These are phyloP conservation scores for Leishmania tropica DNA, from an alignment of 208 protist genomes.

Conservation along the genomic window DNA sequence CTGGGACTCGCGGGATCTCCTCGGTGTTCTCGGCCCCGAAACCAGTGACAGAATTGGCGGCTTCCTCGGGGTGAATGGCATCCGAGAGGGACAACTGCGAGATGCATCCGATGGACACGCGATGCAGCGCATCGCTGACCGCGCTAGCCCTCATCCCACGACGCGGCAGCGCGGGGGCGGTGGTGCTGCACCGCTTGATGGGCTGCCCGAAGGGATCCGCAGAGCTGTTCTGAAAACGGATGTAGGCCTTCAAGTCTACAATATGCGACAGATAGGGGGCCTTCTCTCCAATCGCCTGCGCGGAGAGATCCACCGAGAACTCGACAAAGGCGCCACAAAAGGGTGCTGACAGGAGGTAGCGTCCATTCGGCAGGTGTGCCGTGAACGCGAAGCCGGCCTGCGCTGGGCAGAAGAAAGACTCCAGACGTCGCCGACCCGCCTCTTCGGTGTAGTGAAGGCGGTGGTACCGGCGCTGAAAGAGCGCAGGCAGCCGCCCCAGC, in stretches of 20 bases:
- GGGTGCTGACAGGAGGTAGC: constrained; percentile 65
- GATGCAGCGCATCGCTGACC: not conserved
- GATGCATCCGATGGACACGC: constrained; percentile 1
- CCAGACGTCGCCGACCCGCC: constrained; percentile 50
- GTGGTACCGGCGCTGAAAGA: constrained; percentile 62
- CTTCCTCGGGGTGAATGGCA: not conserved
- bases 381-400: constrained; percentile 58
- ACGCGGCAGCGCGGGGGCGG: not conserved
- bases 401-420: constrained; percentile 76
- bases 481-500: constrained; percentile 33
- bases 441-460: constrained; percentile 71
- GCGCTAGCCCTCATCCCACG: constrained; percentile 4
- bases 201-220: constrained; percentile 30
- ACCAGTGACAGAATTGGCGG: not conserved
- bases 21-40: constrained; percentile 37
- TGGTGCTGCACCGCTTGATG: constrained; percentile 30
- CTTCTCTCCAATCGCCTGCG: constrained; percentile 42
- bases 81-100: constrained; percentile 4
- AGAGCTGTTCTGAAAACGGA: constrained; percentile 33
- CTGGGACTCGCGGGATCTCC: constrained; percentile 29
- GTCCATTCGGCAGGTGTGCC: constrained; percentile 53
- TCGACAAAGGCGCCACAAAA: constrained; percentile 64
- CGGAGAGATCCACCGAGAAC: constrained; percentile 55
- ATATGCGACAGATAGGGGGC: constrained; percentile 41
- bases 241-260: constrained; percentile 42